These are phyloP conservation scores for Pseudisothecium myosuroides DNA, from an alignment of 225 moss, liverwort and hornwort genomes.

Conservation along the genomic window DNA sequence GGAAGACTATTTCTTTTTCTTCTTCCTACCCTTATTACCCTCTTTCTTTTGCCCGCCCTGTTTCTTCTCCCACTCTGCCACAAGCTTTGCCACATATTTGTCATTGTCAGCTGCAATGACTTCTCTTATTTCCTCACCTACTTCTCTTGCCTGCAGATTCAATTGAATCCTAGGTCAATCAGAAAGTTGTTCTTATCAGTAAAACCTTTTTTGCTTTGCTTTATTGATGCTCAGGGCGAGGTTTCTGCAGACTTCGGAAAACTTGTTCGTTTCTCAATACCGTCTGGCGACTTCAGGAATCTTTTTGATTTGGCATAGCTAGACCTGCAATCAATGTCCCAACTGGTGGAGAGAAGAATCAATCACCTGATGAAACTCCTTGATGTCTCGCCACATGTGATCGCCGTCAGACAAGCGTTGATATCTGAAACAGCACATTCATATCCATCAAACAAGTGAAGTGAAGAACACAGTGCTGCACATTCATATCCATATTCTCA, in stretches of 20 bases:
- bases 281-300: neutral
- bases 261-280: neutral
- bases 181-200: neutral
- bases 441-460: neutral
- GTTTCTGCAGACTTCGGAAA: neutral
- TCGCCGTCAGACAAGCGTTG: neutral
- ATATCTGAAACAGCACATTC: neutral
- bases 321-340: neutral
- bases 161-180: neutral
- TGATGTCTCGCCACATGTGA: neutral
- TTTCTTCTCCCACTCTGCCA: neutral
- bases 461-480: too few relatives aligned
- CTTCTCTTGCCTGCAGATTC: neutral
- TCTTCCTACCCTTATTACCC: neutral
- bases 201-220: neutral
- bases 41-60: neutral
- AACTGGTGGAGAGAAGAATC: too few relatives aligned
- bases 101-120: neutral
- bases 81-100: neutral
- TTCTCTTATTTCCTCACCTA: neutral
- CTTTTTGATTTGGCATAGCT: neutral
- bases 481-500: neutral
- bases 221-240: too few relatives aligned
- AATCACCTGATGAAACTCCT: slow-evolving; percentile 3
- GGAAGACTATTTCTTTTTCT: neutral